Base-by-base conservation (phyloP, 2,329 filamentous ascomycete species). In the Xylaria sp. region DNA sequence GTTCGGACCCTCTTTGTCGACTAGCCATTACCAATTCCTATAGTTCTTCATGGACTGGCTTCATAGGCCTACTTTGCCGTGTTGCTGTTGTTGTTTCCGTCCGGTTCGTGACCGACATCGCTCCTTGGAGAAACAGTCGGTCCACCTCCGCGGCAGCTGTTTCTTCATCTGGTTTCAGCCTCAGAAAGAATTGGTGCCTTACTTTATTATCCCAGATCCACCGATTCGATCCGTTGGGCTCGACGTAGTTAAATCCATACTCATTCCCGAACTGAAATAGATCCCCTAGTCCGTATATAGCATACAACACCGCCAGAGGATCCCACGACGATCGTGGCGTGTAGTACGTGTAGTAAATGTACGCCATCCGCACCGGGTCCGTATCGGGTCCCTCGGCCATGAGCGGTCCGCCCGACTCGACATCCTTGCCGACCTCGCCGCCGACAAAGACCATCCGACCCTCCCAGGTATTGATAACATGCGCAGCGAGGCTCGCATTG, bases 401-500 rank as follows among this genome's bases (percentile, higher is more conserved):
- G 62, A 8, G 68, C 71, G 24, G 80, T 79, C 7, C 76, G 2
- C 84, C 85, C 0, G 82, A 81, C 3, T 76, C 68, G 19, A 86
- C 81, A 12, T 75, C 54, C 1, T 71, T 71, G n/a, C 85, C 83
- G 0, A 86, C 74, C 65, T 86, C 83, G 12, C 68, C 72, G 11
- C 85, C 85, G 1, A 80, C 78, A 70, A 81, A 86, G 0, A 81
- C 81, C 9, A 83, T 67, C 4, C 70, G 74, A 0, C 78, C 76
- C 3, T 78, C 75, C 83, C 84, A 87, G 39, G 74, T 79, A 70
- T 83, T 81, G 11, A 87, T 70, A 2, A 86, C 84, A 54, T 83
- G 80, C 1, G 79, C 78, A 0, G 84, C 79, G 3, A 74, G 72
- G 0, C 66, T 65, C 0, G 82, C 75, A 64, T 84, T 79, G 51